A percentile compares a stretch with the other conserved stretches of the same genome.
Evolutionary conservation across 495 filamentous ascomycete species (phyloP).

Genomic region (Apiosordaria backusii): DNA sequence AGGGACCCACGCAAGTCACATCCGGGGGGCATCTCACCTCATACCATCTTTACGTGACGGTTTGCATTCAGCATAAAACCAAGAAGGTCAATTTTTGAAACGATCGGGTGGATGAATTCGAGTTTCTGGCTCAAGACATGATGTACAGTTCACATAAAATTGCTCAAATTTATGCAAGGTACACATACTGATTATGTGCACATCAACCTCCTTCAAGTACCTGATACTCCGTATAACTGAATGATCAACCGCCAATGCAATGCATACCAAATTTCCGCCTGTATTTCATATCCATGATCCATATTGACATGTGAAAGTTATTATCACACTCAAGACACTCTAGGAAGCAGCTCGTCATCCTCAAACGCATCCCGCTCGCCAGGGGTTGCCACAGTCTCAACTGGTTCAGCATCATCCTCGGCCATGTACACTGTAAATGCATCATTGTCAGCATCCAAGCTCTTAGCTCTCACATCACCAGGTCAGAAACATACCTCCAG

Average conservation of each 20-base stretch:
- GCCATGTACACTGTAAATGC: slow-evolving; percentile 24
- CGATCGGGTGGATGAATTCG: background rate
- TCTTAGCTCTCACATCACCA: background rate
- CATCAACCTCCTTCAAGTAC: no score
- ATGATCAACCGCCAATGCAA: background rate
- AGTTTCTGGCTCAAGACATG: background rate
- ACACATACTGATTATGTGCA: background rate
- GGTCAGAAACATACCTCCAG: slow-evolving; percentile 60
- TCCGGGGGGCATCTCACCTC: background rate
- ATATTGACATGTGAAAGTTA: background rate
- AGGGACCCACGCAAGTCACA: background rate
- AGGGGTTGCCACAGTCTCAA: background rate
- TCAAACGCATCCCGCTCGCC: slow-evolving; percentile 20
- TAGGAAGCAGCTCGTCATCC: slow-evolving; percentile 31
- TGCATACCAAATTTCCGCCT: background rate
- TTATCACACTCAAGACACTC: slow-evolving; percentile 1
- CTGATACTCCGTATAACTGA: background rate
- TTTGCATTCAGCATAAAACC: background rate
- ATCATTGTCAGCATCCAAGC: slow-evolving; percentile 10
- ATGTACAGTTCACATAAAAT: background rate
- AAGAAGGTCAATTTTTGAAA: background rate
- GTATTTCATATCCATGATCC: background rate
- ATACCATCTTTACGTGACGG: background rate
- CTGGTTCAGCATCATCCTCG: slow-evolving; percentile 16
- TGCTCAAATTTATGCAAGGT: background rate